Evolutionary conservation across 2,329 filamentous ascomycete species (phyloP), one percentile per base, ranked within the genome.

Genomic region (Conoideocrella luteorostrata): DNA sequence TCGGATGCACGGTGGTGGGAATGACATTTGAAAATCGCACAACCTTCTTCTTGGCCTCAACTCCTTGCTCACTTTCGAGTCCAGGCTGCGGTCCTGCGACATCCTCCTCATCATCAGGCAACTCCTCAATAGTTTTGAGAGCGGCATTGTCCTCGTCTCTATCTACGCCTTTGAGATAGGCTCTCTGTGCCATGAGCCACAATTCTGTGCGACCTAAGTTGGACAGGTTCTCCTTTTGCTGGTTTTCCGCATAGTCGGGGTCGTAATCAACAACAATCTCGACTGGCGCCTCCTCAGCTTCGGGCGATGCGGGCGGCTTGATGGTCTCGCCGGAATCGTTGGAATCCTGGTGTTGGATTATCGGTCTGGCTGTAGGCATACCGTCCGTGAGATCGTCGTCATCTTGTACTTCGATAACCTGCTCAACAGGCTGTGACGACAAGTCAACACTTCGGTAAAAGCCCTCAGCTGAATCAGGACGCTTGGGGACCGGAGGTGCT

Each of bases 101-200:
- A 26, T 49, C 44, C 23, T 59, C 44, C 11, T 60, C 56, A 15
- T 61, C 59, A 4, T 64, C 62, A 6, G 54, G 45, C 11, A 56
- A 56, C 43, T 67, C 63, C 22, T 60, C 51, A 40, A 66, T 66
- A 10, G 64, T 62, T 45, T 68, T 63, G 17, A 64, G 52, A 36
- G 61, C 57, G n/a, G 52, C 50, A 26, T 64, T 64, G 11, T 64
- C 54, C 32, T 66, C 62, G 21, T 59, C 57, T 20, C 73, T 68
- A 34, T 79, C 78, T 3, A 90, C 71, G 18, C 82, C 82, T 34
- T 81, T 74, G 45, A 91, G 75, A 54, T 94, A 93, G 12, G 80
- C 74, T 45, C 82, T 82, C 62, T 97, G 91, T 7, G 88, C 86
- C 54, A 81, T 71, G 23, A 97, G 77, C 91, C 91, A 97, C 35